These are phyloP conservation scores for Paracoccidioides lutzii DNA, from an alignment of 2,329 filamentous ascomycete species.

Conservation along the genomic window DNA sequence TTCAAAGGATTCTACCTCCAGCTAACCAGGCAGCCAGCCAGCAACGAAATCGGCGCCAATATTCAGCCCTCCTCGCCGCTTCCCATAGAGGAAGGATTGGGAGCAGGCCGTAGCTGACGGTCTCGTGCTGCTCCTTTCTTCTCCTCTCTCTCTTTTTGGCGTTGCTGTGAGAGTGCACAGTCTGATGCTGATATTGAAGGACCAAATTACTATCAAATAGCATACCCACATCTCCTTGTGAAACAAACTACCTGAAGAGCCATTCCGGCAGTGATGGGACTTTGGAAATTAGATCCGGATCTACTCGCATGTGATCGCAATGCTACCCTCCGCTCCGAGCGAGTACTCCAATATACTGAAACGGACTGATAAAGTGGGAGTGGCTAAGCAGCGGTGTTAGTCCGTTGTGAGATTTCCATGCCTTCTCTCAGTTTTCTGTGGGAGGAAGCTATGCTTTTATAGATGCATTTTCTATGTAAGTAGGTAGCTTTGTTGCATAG, in stretches of 20 bases:
- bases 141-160: background rate
- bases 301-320: background rate
- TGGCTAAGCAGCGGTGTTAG: background rate
- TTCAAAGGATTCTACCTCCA: background rate
- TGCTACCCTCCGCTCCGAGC: background rate
- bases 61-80: background rate
- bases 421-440: background rate
- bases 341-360: background rate
- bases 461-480: background rate
- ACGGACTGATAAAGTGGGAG: background rate
- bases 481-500: background rate
- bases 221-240: background rate
- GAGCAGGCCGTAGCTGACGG: background rate
- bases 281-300: background rate
- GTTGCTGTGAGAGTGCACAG: background rate
- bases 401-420: background rate
- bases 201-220: background rate
- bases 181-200: background rate
- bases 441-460: background rate
- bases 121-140: background rate
- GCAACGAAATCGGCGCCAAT: background rate
- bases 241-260: background rate
- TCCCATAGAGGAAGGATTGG: background rate
- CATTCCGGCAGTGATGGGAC: background rate
- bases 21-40: background rate